Conservation (phyloP, 2,329 filamentous ascomycete genomes). For the Trichoderma sp. region DNA sequence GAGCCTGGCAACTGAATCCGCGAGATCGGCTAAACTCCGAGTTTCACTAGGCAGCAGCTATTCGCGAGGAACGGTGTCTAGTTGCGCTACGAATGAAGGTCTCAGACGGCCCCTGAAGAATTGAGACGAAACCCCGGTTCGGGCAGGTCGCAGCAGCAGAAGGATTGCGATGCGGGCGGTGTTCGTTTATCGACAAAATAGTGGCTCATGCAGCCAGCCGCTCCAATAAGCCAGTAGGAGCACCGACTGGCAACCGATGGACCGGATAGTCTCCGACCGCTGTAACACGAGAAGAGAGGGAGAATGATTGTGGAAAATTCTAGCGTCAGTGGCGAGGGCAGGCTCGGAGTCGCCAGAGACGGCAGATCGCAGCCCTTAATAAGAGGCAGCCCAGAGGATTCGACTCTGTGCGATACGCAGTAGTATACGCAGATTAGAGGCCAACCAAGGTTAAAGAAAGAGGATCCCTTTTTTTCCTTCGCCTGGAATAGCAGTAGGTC, state of each 20-base stretch:
- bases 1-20: neutral
- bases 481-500: neutral
- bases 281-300: neutral
- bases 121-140: constrained; percentile 3
- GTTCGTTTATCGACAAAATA: neutral
- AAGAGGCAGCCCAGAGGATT: neutral
- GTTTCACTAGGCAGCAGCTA: constrained; percentile 1
- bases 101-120: constrained; percentile 7
- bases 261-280: constrained; percentile 6
- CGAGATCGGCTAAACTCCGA: constrained; percentile 5
- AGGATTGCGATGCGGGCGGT: constrained; percentile 8
- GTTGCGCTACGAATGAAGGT: neutral
- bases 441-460: constrained; percentile 1
- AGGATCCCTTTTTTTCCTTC: neutral
- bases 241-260: constrained; percentile 1
- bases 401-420: neutral
- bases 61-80: neutral
- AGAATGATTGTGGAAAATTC: neutral
- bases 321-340: neutral
- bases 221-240: constrained; percentile 6
- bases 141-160: constrained; percentile 23
- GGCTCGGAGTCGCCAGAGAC: neutral
- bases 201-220: constrained; percentile 9
- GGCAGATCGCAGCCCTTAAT: constrained; percentile 5
- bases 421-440: neutral